phyloP scores from a whole-genome alignment of 176 grass and related monocot genomes.

The Juncus effusus region DNA sequence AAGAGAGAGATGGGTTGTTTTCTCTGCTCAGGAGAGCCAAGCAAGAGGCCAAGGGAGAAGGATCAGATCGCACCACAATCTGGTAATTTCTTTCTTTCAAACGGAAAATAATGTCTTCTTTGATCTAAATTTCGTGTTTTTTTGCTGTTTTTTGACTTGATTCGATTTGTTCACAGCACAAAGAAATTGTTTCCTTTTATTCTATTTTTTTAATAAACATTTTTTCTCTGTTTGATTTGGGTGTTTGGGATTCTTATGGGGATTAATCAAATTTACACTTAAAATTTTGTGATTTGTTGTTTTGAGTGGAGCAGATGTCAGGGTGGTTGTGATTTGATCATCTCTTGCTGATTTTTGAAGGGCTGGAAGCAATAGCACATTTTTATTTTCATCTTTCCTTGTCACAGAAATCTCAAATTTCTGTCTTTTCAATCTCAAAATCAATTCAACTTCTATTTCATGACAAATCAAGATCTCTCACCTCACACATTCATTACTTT shows the following conservation, averaged over 20 bases:
- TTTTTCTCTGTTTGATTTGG: background rate
- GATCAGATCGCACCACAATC: conserved; percentile 45
- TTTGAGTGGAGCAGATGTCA: background rate
- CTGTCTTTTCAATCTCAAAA: background rate
- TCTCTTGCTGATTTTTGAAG: no score
- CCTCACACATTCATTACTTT: background rate
- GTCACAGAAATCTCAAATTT: conserved; percentile 19
- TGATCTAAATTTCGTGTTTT: conserved; percentile 9
- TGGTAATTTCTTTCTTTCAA: conserved; percentile 32
- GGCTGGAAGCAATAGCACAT: no score
- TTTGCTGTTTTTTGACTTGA: background rate
- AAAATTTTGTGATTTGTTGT: conserved; percentile 3
- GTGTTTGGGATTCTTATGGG: background rate
- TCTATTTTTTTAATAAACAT: background rate
- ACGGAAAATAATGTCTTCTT: background rate
- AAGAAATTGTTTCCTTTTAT: background rate
- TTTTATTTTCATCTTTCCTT: background rate
- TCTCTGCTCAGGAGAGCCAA: conserved; percentile 29
- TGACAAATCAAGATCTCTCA: background rate
- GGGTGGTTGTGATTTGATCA: background rate
- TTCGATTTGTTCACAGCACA: background rate
- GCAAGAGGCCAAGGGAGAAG: conserved; percentile 29
- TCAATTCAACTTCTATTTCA: background rate
- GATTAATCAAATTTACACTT: background rate
- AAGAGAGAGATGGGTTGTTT: conserved; percentile 51